Base-by-base conservation (phyloP, 192 early-diverging fungal genomes). In the Gaertneriomyces sp. region DNA sequence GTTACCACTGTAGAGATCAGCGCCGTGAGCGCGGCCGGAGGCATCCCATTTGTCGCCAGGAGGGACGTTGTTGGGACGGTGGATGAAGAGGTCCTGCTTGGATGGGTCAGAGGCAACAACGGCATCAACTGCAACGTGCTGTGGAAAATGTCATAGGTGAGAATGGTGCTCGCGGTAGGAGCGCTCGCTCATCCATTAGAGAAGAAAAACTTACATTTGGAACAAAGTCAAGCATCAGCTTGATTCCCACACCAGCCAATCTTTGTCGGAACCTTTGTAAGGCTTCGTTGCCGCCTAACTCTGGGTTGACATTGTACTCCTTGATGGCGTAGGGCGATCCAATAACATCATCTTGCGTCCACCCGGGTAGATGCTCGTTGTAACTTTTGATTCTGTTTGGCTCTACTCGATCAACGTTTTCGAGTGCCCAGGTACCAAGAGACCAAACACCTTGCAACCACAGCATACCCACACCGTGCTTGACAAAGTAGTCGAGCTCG, bases 211-310 rank as follows among this genome's bases (percentile, higher is more conserved):
- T 14, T 56, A 56, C 54, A n/a, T 56, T 56, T 0, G 54, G 54
- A 16, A 56, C 54, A 56, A 56, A 56, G 38, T 56, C 54, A 16
- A 56, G 38, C 54, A 56, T 56, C 16, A 56, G 38, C 54, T 56
- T 56, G 6, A 56, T 56, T 6, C 54, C 54, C 14, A 16, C 2
- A 14, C 39, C 19, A 12, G 16, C 38, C 54, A 56, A 56, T 39
- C 54, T 16, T 39, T 56, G 16, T 33, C 54, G 16, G 12, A 56
- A 38, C 54, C 39, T 33, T 12, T 14, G 12, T 38, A 56, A 39
- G 4, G 6, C 54, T 33, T 56, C 54, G 39, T 56, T 39, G 39
- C 54, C 54, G 33, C 54, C 54, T 12, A 56, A 38, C 33, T 56
- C 54, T 25, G 54, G 54, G 38, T 38, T 56, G 19, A 56, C 54